A percentile compares a stretch with the other conserved stretches of the same genome.
Evolutionary conservation across 108 stramenopile genomes (phyloP).

Genomic region (Skeletonema potamos): DNA sequence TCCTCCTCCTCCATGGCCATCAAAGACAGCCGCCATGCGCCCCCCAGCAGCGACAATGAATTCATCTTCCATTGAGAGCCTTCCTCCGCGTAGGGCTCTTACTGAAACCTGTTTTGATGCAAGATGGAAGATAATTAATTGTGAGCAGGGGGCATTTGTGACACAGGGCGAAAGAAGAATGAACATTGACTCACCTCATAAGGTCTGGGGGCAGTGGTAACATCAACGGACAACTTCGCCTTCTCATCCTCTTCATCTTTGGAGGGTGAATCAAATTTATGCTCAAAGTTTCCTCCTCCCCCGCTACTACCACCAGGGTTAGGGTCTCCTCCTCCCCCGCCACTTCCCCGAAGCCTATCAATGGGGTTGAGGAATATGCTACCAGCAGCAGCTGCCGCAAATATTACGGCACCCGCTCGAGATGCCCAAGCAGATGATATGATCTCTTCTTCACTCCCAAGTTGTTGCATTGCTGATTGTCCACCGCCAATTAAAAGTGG

Average conservation of each 20-base stretch:
- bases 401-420: constrained; percentile 18
- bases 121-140: background rate
- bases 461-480: background rate
- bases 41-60: constrained; percentile 66
- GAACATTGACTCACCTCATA: constrained; percentile 31
- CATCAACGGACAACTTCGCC: constrained; percentile 9
- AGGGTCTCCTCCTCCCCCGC: constrained; percentile 11
- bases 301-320: constrained; percentile 14
- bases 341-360: constrained; percentile 9
- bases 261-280: constrained; percentile 7
- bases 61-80: constrained; percentile 88
- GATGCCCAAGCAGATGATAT: constrained; percentile 7
- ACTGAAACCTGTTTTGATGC: constrained; percentile 61
- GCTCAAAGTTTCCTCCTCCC: constrained; percentile 12
- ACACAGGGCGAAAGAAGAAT: background rate
- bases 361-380: constrained; percentile 20
- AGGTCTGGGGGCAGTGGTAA: constrained; percentile 17
- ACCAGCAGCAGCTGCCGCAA: constrained; percentile 26
- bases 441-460: background rate
- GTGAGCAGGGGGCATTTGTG: background rate
- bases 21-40: constrained; percentile 89
- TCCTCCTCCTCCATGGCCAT: constrained; percentile 93
- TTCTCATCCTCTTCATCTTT: constrained; percentile 10
- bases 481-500: background rate
- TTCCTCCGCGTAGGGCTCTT: constrained; percentile 67